Evolutionary conservation across 176 grass and related monocot species (phyloP), one percentile per base, ranked within the genome.

Genomic region (Tillandsia leiboldiana): DNA sequence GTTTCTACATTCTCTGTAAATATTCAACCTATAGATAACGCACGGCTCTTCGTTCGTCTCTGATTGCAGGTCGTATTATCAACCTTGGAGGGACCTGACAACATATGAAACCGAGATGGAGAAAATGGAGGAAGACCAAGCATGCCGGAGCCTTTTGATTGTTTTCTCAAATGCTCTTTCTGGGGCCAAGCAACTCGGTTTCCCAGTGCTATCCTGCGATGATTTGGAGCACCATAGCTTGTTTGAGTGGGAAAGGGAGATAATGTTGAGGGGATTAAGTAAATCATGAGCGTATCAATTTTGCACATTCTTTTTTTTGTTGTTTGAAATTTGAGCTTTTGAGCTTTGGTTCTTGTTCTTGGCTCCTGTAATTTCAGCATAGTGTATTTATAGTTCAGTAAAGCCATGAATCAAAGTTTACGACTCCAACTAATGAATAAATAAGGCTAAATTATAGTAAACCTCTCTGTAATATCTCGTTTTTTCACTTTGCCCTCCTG

Each of bases 31-130:
- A 9, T 68, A 9, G 51, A 14, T 49, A 50, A 48, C 3, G 1
- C 66, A 26, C 7, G 62, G 26, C 26, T 24, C 51, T 13, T 50
- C 42, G 28, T 72, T 50, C 42, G 28, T 72, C 27, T 70, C 42
- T 47, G 26, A 73, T 70, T 10, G 64, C 70, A 96, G 92, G 92
- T 83, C 75, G 51, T 96, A 89, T 84, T 82, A 84, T 77, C 88
- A 96, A 74, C 78, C 81, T 24, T 91, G 85, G 92, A 87, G 74
- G 54, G 81, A 87, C 74, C 64, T 70, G 24, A 42, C 78, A 51
- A 15, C 53, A 52, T 54, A 79, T 18, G 70, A 48, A 68, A 91
- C 79, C 1, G 72, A 76, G 67, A 71, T 73, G 26, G 88, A 91
- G 68, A 71, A 76, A 64, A 26, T 84, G 66, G 88, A 91, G 75